Percentiles rank a stretch among this genome's conserved stretches.
Evolutionary conservation across 305 asterid species (phyloP).

Genomic region (Coffea humblotiana): DNA sequence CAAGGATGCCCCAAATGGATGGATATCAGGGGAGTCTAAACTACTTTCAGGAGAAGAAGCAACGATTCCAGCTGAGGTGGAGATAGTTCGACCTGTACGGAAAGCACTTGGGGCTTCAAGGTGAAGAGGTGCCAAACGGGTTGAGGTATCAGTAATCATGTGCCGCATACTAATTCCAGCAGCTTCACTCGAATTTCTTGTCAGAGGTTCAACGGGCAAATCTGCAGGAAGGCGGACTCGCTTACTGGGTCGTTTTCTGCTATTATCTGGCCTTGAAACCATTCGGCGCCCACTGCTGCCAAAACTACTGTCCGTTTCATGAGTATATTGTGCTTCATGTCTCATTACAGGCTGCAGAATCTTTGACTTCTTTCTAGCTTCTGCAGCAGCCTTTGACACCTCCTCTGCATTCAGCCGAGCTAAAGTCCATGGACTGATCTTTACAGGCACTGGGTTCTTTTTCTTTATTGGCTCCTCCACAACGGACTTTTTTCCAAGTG

Average conservation of each 20-base stretch:
- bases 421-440: constrained; percentile 95
- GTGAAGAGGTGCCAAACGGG: constrained; percentile 67
- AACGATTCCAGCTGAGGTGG: constrained; percentile 42
- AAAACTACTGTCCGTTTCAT: constrained; percentile 64
- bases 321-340: constrained; percentile 41
- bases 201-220: constrained; percentile 47
- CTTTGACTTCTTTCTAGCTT: constrained; percentile 90
- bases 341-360: constrained; percentile 68
- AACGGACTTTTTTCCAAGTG: constrained; percentile 63
- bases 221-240: constrained; percentile 85
- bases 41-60: constrained; percentile 95
- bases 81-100: constrained; percentile 35
- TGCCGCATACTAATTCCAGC: constrained; percentile 35
- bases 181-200: constrained; percentile 34
- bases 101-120: constrained; percentile 66
- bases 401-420: constrained; percentile 89
- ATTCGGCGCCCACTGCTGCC: constrained; percentile 69
- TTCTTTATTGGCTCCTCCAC: constrained; percentile 73
- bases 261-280: constrained; percentile 49
- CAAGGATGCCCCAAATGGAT: constrained; percentile 55
- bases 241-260: constrained; percentile 66
- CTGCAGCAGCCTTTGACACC: constrained; percentile 94
- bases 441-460: constrained; percentile 75
- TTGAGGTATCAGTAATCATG: constrained; percentile 45
- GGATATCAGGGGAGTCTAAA: constrained; percentile 78